Conservation (phyloP, 2,329 filamentous ascomycete genomes). For the Colletotrichum tabaci region DNA sequence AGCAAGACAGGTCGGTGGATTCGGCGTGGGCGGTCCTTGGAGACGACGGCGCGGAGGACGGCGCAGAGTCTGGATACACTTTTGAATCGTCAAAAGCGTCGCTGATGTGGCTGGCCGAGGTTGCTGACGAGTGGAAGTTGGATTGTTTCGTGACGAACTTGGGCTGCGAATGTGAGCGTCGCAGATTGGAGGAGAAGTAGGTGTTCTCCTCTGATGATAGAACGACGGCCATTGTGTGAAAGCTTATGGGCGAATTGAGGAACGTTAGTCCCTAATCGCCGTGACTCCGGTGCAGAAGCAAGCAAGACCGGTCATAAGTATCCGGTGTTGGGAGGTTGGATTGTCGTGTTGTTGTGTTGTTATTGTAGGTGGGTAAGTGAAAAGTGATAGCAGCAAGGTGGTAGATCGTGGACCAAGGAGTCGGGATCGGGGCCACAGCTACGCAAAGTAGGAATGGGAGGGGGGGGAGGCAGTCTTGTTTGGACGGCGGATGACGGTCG, state of each 20-base stretch:
- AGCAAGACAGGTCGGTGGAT: slow-evolving; percentile 70
- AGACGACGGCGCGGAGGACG: slow-evolving; percentile 71
- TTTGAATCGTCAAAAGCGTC: slow-evolving; percentile 62
- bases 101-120: slow-evolving; percentile 60
- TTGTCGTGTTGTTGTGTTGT: slow-evolving; percentile 17
- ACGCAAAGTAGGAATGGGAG: not conserved
- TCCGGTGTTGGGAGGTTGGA: not conserved
- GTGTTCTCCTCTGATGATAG: slow-evolving; percentile 70
- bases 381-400: slow-evolving; percentile 20
- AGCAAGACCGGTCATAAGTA: slow-evolving; percentile 34
- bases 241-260: slow-evolving; percentile 32
- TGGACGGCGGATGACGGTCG: slow-evolving; percentile 36
- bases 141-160: slow-evolving; percentile 65
- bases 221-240: slow-evolving; percentile 67
- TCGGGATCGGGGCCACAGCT: slow-evolving; percentile 34
- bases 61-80: slow-evolving; percentile 61
- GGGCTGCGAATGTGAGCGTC: slow-evolving; percentile 73
- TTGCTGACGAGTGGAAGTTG: slow-evolving; percentile 61
- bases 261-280: slow-evolving; percentile 39
- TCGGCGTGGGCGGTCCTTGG: slow-evolving; percentile 67
- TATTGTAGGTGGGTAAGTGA: slow-evolving; percentile 15
- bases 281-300: slow-evolving; percentile 16
- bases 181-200: slow-evolving; percentile 69
- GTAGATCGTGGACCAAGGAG: slow-evolving; percentile 35
- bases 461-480: slow-evolving; percentile 28